phyloP scores from a whole-genome alignment of 805 yeast genomes.

The Nakazawaea ernobii region DNA sequence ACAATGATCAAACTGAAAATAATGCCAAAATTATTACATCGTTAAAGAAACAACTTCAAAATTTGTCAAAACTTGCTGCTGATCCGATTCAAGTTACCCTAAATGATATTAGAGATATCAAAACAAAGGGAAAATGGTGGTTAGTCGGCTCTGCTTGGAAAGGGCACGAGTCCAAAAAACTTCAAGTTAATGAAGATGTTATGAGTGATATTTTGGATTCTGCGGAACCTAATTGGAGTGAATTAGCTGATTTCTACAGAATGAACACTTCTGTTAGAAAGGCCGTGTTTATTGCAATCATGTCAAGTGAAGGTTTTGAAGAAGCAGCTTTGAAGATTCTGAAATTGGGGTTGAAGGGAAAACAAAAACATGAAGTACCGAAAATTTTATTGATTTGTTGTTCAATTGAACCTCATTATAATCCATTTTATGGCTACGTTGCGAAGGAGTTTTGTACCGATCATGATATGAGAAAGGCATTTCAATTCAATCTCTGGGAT shows the following conservation, averaged over 20 bases:
- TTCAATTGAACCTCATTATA: constrained; percentile 73
- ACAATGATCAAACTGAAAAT: constrained; percentile 39
- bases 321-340: constrained; percentile 83
- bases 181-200: constrained; percentile 35
- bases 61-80: constrained; percentile 36
- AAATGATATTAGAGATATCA: constrained; percentile 72
- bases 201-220: constrained; percentile 59
- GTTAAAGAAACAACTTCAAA: constrained; percentile 59
- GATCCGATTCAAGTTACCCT: constrained; percentile 85
- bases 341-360: constrained; percentile 67
- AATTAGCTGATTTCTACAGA: constrained; percentile 76
- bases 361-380: constrained; percentile 86
- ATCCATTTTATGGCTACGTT: constrained; percentile 83
- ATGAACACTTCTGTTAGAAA: constrained; percentile 96
- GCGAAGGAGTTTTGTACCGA: constrained; percentile 72
- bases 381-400: constrained; percentile 82
- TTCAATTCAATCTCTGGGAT: constrained; percentile 91
- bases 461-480: constrained; percentile 71
- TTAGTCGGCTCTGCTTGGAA: constrained; percentile 97
- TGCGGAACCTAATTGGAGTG: constrained; percentile 83
- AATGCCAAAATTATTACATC: constrained; percentile 48
- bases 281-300: constrained; percentile 87
- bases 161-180: constrained; percentile 39
- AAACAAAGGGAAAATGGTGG: constrained; percentile 97
- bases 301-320: constrained; percentile 90